phyloP scores from a whole-genome alignment of 2,329 filamentous ascomycete genomes.

The Capronia americana region DNA sequence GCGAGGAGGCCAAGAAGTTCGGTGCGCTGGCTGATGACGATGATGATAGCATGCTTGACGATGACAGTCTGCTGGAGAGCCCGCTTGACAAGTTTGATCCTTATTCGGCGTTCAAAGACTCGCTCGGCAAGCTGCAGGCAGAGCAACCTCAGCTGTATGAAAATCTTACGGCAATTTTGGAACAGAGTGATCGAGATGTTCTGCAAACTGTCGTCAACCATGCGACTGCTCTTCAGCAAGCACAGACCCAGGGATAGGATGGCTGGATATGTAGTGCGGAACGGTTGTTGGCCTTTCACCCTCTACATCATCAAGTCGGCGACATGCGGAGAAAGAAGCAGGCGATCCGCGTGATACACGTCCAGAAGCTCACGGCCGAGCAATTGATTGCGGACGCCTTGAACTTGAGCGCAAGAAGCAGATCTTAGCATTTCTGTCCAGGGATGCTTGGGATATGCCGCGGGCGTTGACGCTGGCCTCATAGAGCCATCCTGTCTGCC shows the following conservation, averaged over 20 bases:
- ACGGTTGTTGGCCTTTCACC: not conserved
- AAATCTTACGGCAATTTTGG: constrained; percentile 77
- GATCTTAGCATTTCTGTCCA: not conserved
- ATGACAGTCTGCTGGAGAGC: constrained; percentile 89
- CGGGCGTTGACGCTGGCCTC: not conserved
- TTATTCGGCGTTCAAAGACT: constrained; percentile 84
- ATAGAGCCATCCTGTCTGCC: no score
- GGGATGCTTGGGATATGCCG: not conserved
- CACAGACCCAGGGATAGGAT: constrained; percentile 17
- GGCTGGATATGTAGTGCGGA: not conserved
- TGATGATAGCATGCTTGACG: constrained; percentile 88
- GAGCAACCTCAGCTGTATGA: constrained; percentile 89
- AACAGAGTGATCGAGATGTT: constrained; percentile 78
- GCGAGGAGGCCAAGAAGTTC: constrained; percentile 91
- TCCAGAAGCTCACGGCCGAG: not conserved
- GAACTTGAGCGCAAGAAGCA: not conserved
- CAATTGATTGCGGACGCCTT: not conserved
- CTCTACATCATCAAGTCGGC: not conserved
- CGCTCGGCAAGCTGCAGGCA: constrained; percentile 82
- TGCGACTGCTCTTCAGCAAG: constrained; percentile 50
- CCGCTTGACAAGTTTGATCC: constrained; percentile 95
- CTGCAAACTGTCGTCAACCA: constrained; percentile 79
- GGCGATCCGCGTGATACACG: not conserved
- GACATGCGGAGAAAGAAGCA: not conserved
- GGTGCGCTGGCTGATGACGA: constrained; percentile 73